Conservation (phyloP, 2,329 filamentous ascomycete genomes). For the Diaporthe citri region DNA sequence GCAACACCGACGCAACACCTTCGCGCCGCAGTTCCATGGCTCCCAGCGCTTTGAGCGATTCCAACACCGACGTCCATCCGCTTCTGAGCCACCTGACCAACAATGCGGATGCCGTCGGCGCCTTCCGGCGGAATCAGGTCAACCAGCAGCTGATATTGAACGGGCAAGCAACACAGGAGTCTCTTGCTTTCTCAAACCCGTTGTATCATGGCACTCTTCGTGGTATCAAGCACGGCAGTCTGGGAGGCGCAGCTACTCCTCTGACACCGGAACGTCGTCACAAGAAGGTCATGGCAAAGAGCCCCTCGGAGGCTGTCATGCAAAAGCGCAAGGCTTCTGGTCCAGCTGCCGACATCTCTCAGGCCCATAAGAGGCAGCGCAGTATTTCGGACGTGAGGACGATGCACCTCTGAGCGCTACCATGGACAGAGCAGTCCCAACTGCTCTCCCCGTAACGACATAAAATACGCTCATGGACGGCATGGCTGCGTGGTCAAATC, state of each 20-base stretch:
- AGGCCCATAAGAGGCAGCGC: slow-evolving; percentile 67
- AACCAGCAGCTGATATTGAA: slow-evolving; percentile 71
- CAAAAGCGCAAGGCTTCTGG: slow-evolving; percentile 69
- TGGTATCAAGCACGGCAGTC: slow-evolving; percentile 74
- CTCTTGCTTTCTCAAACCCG: slow-evolving; percentile 71
- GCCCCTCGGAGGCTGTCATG: slow-evolving; percentile 61
- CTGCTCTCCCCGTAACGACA: background rate
- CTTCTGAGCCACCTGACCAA: slow-evolving; percentile 77
- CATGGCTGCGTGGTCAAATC: slow-evolving; percentile 47
- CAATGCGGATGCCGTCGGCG: slow-evolving; percentile 76
- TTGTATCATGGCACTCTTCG: slow-evolving; percentile 72
- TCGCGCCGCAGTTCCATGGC: slow-evolving; percentile 55
- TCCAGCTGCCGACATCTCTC: slow-evolving; percentile 49
- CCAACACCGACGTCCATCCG: slow-evolving; percentile 58
- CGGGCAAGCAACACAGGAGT: slow-evolving; percentile 72
- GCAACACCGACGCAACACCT: slow-evolving; percentile 64
- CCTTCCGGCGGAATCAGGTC: slow-evolving; percentile 79
- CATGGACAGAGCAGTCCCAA: background rate
- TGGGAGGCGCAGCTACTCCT: slow-evolving; percentile 75
- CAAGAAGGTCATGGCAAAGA: slow-evolving; percentile 62
- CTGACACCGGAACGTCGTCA: slow-evolving; percentile 75
- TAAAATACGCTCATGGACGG: slow-evolving; percentile 61
- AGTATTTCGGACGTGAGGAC: slow-evolving; percentile 70
- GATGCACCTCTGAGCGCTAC: slow-evolving; percentile 48
- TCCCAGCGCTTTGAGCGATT: slow-evolving; percentile 62